Evolutionary conservation across 164 flowering plant genomes (phyloP).

Genomic region (Aristolochia contorta): DNA sequence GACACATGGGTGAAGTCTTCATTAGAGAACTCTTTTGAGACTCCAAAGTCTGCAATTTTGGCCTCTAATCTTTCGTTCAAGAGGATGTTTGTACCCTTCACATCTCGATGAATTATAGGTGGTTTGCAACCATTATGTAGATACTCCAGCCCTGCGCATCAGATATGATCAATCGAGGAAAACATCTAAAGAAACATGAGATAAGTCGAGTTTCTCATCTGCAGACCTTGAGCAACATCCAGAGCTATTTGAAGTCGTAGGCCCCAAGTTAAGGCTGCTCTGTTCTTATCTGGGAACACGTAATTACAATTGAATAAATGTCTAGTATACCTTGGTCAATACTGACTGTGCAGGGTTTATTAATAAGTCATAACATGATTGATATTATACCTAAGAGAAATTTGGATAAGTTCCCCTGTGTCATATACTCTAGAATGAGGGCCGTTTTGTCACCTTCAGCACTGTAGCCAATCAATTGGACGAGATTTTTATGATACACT

Average conservation of each 20-base stretch:
- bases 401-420: background rate
- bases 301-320: too few species aligned
- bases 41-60: slow-evolving; percentile 4
- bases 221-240: slow-evolving; percentile 4
- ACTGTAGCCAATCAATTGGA: slow-evolving; percentile 40
- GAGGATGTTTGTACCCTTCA: slow-evolving; percentile 5
- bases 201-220: background rate
- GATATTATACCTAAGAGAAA: background rate
- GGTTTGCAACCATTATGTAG: slow-evolving; percentile 4
- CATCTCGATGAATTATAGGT: slow-evolving; percentile 6
- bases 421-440: slow-evolving; percentile 31
- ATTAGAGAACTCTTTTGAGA: background rate
- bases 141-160: slow-evolving; percentile 7
- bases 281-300: slow-evolving; percentile 8
- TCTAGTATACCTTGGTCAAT: too few species aligned
- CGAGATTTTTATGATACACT: slow-evolving; percentile 41
- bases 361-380: background rate
- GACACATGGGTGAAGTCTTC: slow-evolving; percentile 4
- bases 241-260: slow-evolving; percentile 4
- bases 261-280: slow-evolving; percentile 22
- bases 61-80: slow-evolving; percentile 6
- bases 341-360: slow-evolving; percentile 23
- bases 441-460: slow-evolving; percentile 25
- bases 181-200: background rate
- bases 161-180: background rate